These are phyloP conservation scores for Scedosporium apiospermum DNA, from an alignment of 2,329 filamentous ascomycete species.

Conservation along the genomic window DNA sequence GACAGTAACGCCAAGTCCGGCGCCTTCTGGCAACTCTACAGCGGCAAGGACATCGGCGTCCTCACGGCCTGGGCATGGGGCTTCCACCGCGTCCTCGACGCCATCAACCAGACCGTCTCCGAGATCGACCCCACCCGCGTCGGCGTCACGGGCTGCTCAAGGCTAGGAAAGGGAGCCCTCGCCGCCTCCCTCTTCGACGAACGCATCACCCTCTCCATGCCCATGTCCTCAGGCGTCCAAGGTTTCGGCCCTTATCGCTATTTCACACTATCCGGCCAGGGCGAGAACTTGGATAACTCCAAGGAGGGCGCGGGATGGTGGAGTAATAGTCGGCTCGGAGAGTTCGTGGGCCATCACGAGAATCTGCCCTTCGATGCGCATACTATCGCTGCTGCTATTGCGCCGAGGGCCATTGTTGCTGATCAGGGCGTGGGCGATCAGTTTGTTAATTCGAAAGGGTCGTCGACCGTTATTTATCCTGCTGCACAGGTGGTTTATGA, in stretches of 20 bases:
- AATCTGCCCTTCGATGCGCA: conserved; percentile 49
- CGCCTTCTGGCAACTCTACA: conserved; percentile 39
- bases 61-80: conserved; percentile 47
- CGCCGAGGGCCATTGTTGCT: conserved; percentile 45
- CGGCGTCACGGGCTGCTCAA: conserved; percentile 44
- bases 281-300: conserved; percentile 37
- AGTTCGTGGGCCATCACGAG: conserved; percentile 42
- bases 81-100: conserved; percentile 43
- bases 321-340: conserved; percentile 44
- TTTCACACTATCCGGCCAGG: conserved; percentile 24
- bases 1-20: conserved; percentile 40
- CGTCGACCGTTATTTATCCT: conserved; percentile 39
- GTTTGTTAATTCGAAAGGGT: conserved; percentile 39
- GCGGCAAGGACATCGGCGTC: conserved; percentile 37
- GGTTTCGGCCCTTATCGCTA: conserved; percentile 39
- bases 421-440: conserved; percentile 43
- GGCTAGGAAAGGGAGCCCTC: conserved; percentile 43
- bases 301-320: conserved; percentile 45
- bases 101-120: conserved; percentile 34
- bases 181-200: conserved; percentile 41
- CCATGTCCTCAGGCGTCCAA: conserved; percentile 46
- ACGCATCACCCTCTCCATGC: conserved; percentile 44
- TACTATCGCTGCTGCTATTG: conserved; percentile 46
- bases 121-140: conserved; percentile 31
- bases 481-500: conserved; percentile 26